Base-by-base conservation (phyloP, 768 basidiomycete species). In the Artomyces pyxidatus region DNA sequence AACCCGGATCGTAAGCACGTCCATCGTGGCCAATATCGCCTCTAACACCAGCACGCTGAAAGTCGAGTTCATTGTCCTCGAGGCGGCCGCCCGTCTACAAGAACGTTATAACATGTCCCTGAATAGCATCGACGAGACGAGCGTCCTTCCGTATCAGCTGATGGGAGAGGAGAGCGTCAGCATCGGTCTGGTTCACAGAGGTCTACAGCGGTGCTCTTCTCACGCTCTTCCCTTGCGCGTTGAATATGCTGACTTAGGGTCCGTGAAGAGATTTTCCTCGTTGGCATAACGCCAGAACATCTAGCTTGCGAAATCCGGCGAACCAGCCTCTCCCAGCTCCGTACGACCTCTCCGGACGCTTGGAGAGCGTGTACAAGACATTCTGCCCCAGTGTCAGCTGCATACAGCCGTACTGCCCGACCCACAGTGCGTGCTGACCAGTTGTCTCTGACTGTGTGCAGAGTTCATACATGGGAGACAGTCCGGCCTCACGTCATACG, bases 31-130 rank as follows among this genome's bases (percentile, higher is more conserved):
- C 42, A n/a, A n/a, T n/a, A n/a, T n/a, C n/a, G n/a, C n/a, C n/a
- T n/a, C n/a, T n/a, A n/a, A n/a, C n/a, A n/a, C n/a, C n/a, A n/a
- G n/a, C n/a, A n/a, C 32, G 32, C 32, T 35, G 2, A 35, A 35
- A 56, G 76, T 37, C 9, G 54, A 80, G 60, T 63, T 72, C 12
- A 71, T 86, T 7, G 60, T 73, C 3, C 56, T 74, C 3, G 76
- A 82, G 59, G 65, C 76, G 0, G 65, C 69, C 3, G 65, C 71
- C 26, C 66, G 71, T 9, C 62, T 88, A 7, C 61, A 69, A 35
- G 41, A 42, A 3, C 54, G 64, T 2, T 57, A 74, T 48, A 57
- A 61, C 0, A 55, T 86, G 6, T 59, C 69, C 0, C 60, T 71
- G 21, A 55, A 64, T 10, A 65, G 71, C 7, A 76, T 85, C 17